Percentiles rank a stretch among this genome's conserved stretches.
Evolutionary conservation across 2,329 filamentous ascomycete species (phyloP).

Genomic region (Scortechinia acanthostroma): DNA sequence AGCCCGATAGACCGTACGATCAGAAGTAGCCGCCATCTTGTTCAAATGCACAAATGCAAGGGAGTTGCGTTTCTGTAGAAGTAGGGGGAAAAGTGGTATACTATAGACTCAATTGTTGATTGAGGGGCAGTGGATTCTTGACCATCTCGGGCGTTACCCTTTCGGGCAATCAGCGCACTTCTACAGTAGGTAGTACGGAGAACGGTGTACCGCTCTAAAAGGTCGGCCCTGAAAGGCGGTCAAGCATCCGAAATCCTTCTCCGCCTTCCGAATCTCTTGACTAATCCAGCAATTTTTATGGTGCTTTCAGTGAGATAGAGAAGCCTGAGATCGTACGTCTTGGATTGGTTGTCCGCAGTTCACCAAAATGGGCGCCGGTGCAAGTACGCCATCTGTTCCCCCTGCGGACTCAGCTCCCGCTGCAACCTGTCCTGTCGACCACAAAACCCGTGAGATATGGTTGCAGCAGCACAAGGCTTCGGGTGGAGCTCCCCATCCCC

Average conservation of each 20-base stretch:
- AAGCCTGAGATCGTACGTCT: too few species aligned
- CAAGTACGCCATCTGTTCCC: background rate
- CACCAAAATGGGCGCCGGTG: background rate
- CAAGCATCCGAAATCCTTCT: too few species aligned
- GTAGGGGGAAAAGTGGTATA: background rate
- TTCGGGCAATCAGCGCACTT: background rate
- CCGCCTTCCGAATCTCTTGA: background rate
- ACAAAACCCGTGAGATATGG: constrained; percentile 55
- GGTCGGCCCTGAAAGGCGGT: too few species aligned
- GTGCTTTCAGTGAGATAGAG: too few species aligned
- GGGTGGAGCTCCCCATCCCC: constrained; percentile 27
- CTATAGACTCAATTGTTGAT: background rate
- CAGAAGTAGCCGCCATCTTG: constrained; percentile 10
- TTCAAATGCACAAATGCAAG: background rate
- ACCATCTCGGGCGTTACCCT: too few species aligned
- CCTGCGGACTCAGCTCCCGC: background rate
- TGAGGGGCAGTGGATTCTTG: background rate
- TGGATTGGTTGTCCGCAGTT: background rate
- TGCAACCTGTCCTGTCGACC: constrained; percentile 50
- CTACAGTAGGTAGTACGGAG: background rate
- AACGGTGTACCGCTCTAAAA: background rate
- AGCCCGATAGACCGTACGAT: constrained; percentile 67
- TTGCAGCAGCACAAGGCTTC: constrained; percentile 28
- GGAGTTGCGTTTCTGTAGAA: background rate
- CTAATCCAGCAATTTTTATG: too few species aligned